Conservation (phyloP, 495 filamentous ascomycete genomes). For the Podospora comata region DNA sequence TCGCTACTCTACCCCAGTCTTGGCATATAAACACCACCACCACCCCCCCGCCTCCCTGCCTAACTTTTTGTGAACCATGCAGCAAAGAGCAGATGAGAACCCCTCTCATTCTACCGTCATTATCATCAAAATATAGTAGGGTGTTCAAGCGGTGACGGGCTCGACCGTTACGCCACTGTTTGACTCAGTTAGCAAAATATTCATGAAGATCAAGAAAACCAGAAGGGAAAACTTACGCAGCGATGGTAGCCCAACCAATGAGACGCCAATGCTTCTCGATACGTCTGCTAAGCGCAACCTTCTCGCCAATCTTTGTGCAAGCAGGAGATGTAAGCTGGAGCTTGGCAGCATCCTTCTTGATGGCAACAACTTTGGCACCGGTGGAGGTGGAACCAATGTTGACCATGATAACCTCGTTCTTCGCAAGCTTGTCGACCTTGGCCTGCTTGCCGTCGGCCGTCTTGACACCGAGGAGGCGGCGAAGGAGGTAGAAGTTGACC, state of each 20-base stretch:
- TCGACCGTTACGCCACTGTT: slow-evolving; percentile 43
- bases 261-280: slow-evolving; percentile 99
- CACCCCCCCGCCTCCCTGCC: neutral
- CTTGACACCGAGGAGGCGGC: slow-evolving; percentile 91
- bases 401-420: slow-evolving; percentile 99
- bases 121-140: slow-evolving; percentile 5
- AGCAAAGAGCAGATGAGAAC: neutral
- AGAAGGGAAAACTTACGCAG: slow-evolving; percentile 40
- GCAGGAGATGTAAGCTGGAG: slow-evolving; percentile 74
- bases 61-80: slow-evolving; percentile 1
- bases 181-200: slow-evolving; percentile 8
- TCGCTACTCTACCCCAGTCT: neutral
- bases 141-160: slow-evolving; percentile 31
- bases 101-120: neutral
- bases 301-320: slow-evolving; percentile 92
- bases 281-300: slow-evolving; percentile 91
- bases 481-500: slow-evolving; percentile 97
- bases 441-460: slow-evolving; percentile 98
- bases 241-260: slow-evolving; percentile 95
- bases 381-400: slow-evolving; percentile 98
- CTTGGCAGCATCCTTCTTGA: slow-evolving; percentile 96
- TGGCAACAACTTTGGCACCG: slow-evolving; percentile 89
- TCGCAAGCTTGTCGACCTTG: slow-evolving; percentile 94
- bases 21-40: neutral
- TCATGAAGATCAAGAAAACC: slow-evolving; percentile 3